Conservation (phyloP, 208 protist genomes). For the Polymyxa betae region DNA sequence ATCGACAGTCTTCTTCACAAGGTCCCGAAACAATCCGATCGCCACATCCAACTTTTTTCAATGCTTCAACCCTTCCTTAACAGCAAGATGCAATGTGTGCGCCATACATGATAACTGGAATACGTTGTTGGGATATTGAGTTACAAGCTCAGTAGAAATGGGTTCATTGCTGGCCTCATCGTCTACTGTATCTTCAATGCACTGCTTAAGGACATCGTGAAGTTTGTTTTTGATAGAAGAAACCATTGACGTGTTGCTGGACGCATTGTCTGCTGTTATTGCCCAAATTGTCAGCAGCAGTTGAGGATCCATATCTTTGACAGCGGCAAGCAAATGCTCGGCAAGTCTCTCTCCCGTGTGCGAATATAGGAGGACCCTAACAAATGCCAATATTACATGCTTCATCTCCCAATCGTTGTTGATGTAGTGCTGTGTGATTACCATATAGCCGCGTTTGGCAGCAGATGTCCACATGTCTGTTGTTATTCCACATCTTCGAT, state of each 20-base stretch:
- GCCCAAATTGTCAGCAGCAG: neutral
- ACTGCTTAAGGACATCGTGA: neutral
- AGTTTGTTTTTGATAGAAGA: neutral
- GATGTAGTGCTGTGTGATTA: too few species aligned
- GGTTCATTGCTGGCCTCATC: neutral
- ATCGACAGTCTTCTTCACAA: slow-evolving; percentile 21
- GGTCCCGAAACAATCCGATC: slow-evolving; percentile 38
- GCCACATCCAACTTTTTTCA: slow-evolving; percentile 27
- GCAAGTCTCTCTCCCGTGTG: slow-evolving; percentile 2
- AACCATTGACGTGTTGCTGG: slow-evolving; percentile 6
- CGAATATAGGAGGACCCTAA: neutral
- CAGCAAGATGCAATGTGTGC: slow-evolving; percentile 12
- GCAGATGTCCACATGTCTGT: neutral
- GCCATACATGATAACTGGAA: slow-evolving; percentile 26
- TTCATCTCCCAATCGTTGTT: neutral
- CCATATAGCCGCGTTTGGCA: neutral
- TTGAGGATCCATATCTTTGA: neutral
- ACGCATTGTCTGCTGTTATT: slow-evolving; percentile 39
- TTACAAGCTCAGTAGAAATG: neutral
- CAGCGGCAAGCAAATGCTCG: neutral
- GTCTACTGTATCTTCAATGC: neutral
- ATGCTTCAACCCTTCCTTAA: neutral
- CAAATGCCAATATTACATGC: neutral
- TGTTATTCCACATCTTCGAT: neutral
- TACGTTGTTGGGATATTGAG: neutral